Base-by-base conservation (phyloP, 148 eudicot species). In the Heliamphora exappendiculata region DNA sequence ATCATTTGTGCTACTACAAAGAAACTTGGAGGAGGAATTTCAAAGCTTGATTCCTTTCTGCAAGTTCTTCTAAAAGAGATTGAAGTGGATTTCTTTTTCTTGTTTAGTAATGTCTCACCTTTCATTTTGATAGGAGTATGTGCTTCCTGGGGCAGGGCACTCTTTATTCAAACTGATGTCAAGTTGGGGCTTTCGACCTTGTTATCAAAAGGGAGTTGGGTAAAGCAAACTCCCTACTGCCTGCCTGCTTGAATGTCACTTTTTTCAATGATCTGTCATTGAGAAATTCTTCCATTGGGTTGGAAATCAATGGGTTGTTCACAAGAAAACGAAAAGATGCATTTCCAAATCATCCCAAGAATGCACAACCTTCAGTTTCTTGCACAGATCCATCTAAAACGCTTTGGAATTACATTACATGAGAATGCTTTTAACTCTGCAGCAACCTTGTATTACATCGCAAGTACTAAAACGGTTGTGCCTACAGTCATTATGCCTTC, bases 351-450 rank as follows among this genome's bases (percentile, higher is more conserved):
- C 47, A 69, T 66, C 71, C 33, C 74, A 77, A 82, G 81, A 80
- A 72, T 72, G 75, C 75, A 58, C 80, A 76, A 19, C 82, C 55
- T n/a, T 78, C 70, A 45, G 51, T 80, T 64, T 86, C 82, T 41
- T 89, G 93, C 66, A 76, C 73, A 2, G 86, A 84, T 77, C 68
- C 91, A 29, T 81, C 88, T 42, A 91, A 86, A 86, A 91, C 89
- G 96, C 83, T 91, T n/a, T 72, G 96, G 93, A 72, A 91, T 91
- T 67, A 79, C 87, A 59, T 47, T 91, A 66, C 88, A 85, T 34
- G 88, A 89, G 85, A 86, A 84, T 78, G 91, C 89, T 76, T 91
- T 91, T 54, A 82, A 79, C 80, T 91, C 96, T 45, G 96, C 96
- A 34, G 78, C 91, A 58, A 65, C 78, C 50, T 85, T 88, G 75